Conservation (phyloP, 352 stramenopile genomes). For the Hyaloperonospora brassicae region DNA sequence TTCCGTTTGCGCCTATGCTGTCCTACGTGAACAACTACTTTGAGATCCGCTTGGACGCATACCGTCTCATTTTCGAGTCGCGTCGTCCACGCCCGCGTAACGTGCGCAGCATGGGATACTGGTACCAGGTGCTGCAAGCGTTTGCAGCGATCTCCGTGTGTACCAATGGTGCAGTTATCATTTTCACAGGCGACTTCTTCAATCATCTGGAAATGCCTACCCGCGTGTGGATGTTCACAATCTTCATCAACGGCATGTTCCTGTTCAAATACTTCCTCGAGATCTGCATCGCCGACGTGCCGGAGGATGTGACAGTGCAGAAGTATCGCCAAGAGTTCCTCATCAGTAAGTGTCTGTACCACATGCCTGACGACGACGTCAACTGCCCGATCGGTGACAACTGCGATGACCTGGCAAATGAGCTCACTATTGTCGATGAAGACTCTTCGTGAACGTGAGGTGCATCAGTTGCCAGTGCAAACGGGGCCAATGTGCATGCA, state of each 20-base stretch:
- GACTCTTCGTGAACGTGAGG: conserved; percentile 29
- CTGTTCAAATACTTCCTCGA: conserved; percentile 78
- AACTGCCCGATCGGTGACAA: conserved; percentile 27
- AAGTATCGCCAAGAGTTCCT: conserved; percentile 76
- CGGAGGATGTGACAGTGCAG: conserved; percentile 65
- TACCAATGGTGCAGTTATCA: conserved; percentile 90
- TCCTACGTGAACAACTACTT: conserved; percentile 90
- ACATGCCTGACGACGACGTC: conserved; percentile 70
- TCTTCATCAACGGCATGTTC: conserved; percentile 77
- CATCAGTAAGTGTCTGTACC: conserved; percentile 80
- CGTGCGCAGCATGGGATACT: conserved; percentile 88
- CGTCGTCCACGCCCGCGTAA: conserved; percentile 72
- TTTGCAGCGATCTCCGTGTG: conserved; percentile 88
- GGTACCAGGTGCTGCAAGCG: conserved; percentile 84
- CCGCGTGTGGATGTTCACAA: conserved; percentile 73
- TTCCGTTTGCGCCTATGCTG: conserved; percentile 88
- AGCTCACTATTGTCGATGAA: conserved; percentile 49
- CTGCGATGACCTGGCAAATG: conserved; percentile 35
- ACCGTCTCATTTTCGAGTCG: conserved; percentile 76
- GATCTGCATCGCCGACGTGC: conserved; percentile 63
- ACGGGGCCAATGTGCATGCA: conserved; percentile 1
- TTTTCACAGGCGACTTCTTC: conserved; percentile 87
- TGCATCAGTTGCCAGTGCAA: background rate
- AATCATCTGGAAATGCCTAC: conserved; percentile 40
- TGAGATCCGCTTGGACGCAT: conserved; percentile 87